Conservation (phyloP, 2,329 filamentous ascomycete genomes). For the Trichoderma sp. region DNA sequence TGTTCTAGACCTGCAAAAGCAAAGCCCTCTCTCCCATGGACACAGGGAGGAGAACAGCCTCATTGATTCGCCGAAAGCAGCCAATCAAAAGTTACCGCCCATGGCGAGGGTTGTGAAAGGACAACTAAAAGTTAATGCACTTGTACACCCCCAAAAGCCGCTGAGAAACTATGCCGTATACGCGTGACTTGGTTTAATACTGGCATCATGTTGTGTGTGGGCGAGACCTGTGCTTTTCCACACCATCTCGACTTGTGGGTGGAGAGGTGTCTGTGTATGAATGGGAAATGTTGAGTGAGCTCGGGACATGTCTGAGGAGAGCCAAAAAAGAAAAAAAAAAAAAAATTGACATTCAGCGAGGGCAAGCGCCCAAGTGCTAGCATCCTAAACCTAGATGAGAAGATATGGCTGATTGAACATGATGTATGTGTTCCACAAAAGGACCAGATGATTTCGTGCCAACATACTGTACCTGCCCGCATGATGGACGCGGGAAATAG, state of each 20-base stretch:
- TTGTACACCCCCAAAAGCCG: neutral
- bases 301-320: neutral
- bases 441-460: neutral
- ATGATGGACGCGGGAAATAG: neutral
- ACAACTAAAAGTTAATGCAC: neutral
- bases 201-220: neutral
- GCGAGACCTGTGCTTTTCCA: neutral
- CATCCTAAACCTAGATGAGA: neutral
- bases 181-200: conserved; percentile 1
- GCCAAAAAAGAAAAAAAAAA: neutral
- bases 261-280: neutral
- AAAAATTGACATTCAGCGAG: neutral
- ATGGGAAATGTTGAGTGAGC: neutral
- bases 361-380: neutral
- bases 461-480: neutral
- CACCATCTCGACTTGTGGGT: neutral
- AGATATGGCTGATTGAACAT: neutral
- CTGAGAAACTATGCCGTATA: neutral
- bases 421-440: neutral
- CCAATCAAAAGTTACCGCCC: neutral
- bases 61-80: neutral
- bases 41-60: neutral
- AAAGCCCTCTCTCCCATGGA: neutral
- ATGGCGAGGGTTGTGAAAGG: neutral
- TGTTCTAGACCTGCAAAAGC: neutral